Conservation (phyloP, 176 grass and related monocot genomes). For the Musa beccarii region DNA sequence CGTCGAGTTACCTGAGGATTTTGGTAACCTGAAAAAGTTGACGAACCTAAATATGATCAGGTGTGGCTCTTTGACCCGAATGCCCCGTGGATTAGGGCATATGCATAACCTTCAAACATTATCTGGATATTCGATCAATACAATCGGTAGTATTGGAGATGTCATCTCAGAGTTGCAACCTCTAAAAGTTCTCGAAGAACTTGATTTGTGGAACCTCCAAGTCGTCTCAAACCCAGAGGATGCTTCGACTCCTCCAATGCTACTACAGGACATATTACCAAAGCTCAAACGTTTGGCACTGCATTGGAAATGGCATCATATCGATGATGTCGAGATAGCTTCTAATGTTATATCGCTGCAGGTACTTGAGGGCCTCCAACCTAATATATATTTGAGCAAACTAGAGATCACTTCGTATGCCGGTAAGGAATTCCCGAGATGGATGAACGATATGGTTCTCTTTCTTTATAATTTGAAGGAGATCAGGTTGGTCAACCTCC, state of each 20-base stretch:
- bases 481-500: not conserved
- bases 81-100: not conserved
- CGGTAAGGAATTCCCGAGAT: not conserved
- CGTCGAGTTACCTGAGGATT: not conserved
- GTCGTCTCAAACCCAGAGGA: not conserved
- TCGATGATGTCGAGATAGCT: not conserved
- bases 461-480: not conserved
- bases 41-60: not conserved
- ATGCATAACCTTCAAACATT: not conserved
- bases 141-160: not conserved
- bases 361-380: not conserved
- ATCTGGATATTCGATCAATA: not conserved
- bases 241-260: not conserved
- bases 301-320: not conserved
- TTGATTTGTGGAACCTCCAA: not conserved
- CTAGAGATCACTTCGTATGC: not conserved
- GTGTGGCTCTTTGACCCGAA: not conserved
- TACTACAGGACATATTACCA: not conserved
- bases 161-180: not conserved
- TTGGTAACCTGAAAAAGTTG: not conserved
- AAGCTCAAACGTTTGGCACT: not conserved
- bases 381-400: not conserved
- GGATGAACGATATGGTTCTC: not conserved
- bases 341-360: not conserved
- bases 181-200: not conserved